phyloP scores from a whole-genome alignment of 257 asterid species.

The Solanum commersonii region DNA sequence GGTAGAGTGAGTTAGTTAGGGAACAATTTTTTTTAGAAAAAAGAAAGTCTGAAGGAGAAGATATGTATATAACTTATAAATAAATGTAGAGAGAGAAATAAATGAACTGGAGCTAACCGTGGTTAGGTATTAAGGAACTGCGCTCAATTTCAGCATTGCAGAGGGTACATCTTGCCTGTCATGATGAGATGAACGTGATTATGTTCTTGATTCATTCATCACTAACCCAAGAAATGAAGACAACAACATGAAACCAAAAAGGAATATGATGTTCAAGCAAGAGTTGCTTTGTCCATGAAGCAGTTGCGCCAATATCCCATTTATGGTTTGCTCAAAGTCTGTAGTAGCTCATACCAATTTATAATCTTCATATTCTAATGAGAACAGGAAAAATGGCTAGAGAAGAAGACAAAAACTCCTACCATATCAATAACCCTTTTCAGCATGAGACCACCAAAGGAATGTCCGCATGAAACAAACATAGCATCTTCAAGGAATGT shows the following conservation, averaged over 20 bases:
- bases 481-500: constrained; percentile 90
- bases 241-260: neutral
- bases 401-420: constrained; percentile 18
- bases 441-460: constrained; percentile 92
- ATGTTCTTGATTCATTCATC: constrained; percentile 7
- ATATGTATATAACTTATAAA: neutral
- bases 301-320: neutral
- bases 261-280: neutral
- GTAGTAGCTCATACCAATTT: neutral
- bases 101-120: constrained; percentile 28
- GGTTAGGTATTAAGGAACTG: constrained; percentile 75
- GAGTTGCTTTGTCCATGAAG: neutral
- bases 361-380: neutral
- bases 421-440: constrained; percentile 74
- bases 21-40: neutral
- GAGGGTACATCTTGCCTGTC: constrained; percentile 77
- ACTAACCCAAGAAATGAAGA: neutral
- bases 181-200: constrained; percentile 6
- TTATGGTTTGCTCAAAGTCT: neutral
- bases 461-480: constrained; percentile 90
- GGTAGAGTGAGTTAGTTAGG: neutral
- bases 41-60: neutral
- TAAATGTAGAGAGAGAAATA: neutral
- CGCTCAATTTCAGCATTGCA: constrained; percentile 71
- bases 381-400: neutral